These are phyloP conservation scores for Neurospora sp. DNA, from an alignment of 495 filamentous ascomycete species.

Conservation along the genomic window DNA sequence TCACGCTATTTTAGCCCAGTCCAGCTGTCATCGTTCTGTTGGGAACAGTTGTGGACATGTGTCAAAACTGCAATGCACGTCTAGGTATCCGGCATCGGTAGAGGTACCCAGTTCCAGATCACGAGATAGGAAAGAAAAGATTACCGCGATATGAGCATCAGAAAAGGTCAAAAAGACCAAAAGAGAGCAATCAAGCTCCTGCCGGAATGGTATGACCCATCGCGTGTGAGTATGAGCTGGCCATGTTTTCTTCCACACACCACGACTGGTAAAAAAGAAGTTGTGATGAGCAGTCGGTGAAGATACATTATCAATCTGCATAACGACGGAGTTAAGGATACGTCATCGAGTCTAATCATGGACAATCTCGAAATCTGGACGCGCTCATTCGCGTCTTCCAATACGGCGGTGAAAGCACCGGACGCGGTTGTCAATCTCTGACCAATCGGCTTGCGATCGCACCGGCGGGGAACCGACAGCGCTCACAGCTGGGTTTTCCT, in stretches of 20 bases:
- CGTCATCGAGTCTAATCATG: not conserved
- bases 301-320: not conserved
- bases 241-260: not conserved
- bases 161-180: not conserved
- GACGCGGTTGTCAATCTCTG: not conserved
- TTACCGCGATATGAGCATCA: not conserved
- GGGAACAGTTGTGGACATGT: not conserved
- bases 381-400: not conserved
- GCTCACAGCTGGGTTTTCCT: not conserved
- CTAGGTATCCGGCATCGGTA: not conserved
- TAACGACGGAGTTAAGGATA: not conserved
- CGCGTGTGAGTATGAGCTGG: not conserved
- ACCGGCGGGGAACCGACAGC: not conserved
- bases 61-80: not conserved
- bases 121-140: not conserved
- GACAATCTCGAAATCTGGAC: not conserved
- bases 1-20: not conserved
- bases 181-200: not conserved
- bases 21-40: not conserved
- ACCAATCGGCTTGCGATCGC: not conserved
- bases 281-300: not conserved
- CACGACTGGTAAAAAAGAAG: not conserved
- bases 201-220: not conserved
- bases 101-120: not conserved
- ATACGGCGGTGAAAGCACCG: not conserved